Evolutionary conservation across 2,329 filamentous ascomycete genomes (phyloP), one percentile per base, ranked within the genome.

Genomic region (Sporothrix humicola): DNA sequence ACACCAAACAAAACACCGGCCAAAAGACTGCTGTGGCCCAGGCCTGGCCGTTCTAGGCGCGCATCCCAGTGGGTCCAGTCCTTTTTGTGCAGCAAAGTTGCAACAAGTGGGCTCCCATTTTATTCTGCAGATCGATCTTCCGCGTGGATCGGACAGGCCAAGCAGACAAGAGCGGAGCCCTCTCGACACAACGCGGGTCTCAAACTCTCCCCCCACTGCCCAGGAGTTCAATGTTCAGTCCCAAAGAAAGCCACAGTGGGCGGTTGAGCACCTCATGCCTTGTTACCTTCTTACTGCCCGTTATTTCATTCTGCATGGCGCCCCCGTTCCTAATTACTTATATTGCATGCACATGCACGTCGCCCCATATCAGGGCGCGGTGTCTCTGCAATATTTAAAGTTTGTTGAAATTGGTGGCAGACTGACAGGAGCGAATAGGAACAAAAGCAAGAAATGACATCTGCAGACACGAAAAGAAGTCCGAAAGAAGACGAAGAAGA

Each of bases 91-190:
- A 69, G 26, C 66, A n/a, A 69, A 69, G 52, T 48, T 44, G 66
- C 66, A 56, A 31, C 66, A 15, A 56, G 52, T 70, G 68, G 52
- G n/a, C 52, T 48, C 52, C 68, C 52, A 58, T 69, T 72, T 73
- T 58, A 44, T 69, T 42, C 44, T 61, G 63, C 72, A 69, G 72
- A 73, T 73, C 72, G 72, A 73, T 73, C 72, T 59, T 69, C 52
- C 37, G 20, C 31, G 68, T 10, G 52, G 37, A 70, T 70, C 68
- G 68, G 68, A n/a, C 12, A 37, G 23, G 46, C 23, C 46, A 68
- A 37, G 65, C 15, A 68, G 65, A 37, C 44, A 48, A 46, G 63
- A 61, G 54, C 71, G 42, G 71, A 52, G 20, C 48, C 50, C 44
- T 26, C 37, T 46, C 46, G 23, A 37, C 31, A 2, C 31, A 37